Base-by-base conservation (phyloP, 2,329 filamentous ascomycete genomes). In the Raffaelea arxii region DNA sequence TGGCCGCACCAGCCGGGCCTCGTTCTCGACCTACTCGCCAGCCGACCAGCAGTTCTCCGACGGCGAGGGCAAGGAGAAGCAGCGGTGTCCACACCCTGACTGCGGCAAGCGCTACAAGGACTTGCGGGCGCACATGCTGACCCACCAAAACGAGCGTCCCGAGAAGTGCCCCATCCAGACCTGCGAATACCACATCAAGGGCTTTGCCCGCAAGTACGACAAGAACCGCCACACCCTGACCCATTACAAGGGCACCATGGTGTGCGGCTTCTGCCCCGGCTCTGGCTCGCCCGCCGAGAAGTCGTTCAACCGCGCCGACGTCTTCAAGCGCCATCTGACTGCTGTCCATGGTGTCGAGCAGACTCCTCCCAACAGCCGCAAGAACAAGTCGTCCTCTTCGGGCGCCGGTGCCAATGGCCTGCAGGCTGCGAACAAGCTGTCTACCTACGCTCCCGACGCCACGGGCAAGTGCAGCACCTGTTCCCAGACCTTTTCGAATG, bases 381-480 rank as follows among this genome's bases (percentile, higher is more conserved):
- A 89, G 75, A 90, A 78, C 71, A 60, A 61, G 4, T 54, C 55
- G 6, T n/a, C n/a, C n/a, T n/a, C n/a, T n/a, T 55, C 66, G 19
- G 58, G 58, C 23, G 56, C 56, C 36, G 58, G 58, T 36, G 57
- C 56, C 39, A 69, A 69, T 18, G 63, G 65, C 24, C n/a, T n/a
- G n/a, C n/a, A n/a, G n/a, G n/a, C n/a, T n/a, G 69, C 63, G 57
- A 84, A 84, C 70, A 86, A 84, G 64, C 70, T 84, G 30, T 78
- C 80, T 5, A 79, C 78, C 46, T 87, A 87, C 59, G 75, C 84
- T 19, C 75, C 80, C 49, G 86, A 92, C 57, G 82, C 86, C 25
- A 92, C 89, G 14, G 91, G 90, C 66, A 95, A 92, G 69, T 97
- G 92, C 67, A 95, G 89, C 23, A 97, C 90, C 43, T 98, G 92